A percentile compares a stretch with the other conserved stretches of the same genome.
Evolutionary conservation across 1,139 yeast species (phyloP).

Genomic region (Suhomyces bribrorum): DNA sequence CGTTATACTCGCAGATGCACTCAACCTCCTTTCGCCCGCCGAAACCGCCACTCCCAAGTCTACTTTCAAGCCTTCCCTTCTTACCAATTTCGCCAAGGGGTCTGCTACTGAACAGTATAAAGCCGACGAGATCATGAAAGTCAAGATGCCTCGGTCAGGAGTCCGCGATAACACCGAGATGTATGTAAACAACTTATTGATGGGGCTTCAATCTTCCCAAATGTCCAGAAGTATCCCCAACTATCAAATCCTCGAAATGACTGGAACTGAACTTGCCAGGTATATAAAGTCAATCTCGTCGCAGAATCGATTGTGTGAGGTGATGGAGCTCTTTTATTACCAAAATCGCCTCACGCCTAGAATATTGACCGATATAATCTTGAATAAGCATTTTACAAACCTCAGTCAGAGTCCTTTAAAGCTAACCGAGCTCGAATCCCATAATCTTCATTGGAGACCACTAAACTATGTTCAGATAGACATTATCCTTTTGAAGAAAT

Average conservation of each 20-base stretch:
- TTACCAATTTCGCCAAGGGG: slow-evolving; percentile 34
- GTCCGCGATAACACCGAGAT: slow-evolving; percentile 14
- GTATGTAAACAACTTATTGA: slow-evolving; percentile 23
- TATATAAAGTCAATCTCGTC: slow-evolving; percentile 25
- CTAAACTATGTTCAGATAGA: slow-evolving; percentile 25
- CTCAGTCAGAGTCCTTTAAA: slow-evolving; percentile 25
- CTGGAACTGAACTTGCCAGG: slow-evolving; percentile 20
- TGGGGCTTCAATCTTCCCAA: slow-evolving; percentile 21
- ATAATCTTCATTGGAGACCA: slow-evolving; percentile 18
- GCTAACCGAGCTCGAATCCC: slow-evolving; percentile 11
- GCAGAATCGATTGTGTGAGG: slow-evolving; percentile 30
- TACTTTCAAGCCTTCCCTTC: slow-evolving; percentile 40
- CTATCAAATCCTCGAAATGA: slow-evolving; percentile 18
- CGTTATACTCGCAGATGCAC: slow-evolving; percentile 39
- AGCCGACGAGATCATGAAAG: slow-evolving; percentile 16
- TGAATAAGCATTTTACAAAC: slow-evolving; percentile 29
- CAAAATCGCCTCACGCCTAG: slow-evolving; percentile 29
- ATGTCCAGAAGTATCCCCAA: slow-evolving; percentile 7
- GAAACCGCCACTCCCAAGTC: slow-evolving; percentile 8
- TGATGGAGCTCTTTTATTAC: slow-evolving; percentile 27
- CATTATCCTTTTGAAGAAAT: slow-evolving; percentile 38
- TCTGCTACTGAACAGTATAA: slow-evolving; percentile 32
- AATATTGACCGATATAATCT: slow-evolving; percentile 29
- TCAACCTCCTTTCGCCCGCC: slow-evolving; percentile 37
- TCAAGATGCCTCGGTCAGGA: slow-evolving; percentile 13